Percentiles rank a stretch among this genome's conserved stretches.
phyloP scores from a whole-genome alignment of 2,329 filamentous ascomycete species.

The Phialophora expanda region DNA sequence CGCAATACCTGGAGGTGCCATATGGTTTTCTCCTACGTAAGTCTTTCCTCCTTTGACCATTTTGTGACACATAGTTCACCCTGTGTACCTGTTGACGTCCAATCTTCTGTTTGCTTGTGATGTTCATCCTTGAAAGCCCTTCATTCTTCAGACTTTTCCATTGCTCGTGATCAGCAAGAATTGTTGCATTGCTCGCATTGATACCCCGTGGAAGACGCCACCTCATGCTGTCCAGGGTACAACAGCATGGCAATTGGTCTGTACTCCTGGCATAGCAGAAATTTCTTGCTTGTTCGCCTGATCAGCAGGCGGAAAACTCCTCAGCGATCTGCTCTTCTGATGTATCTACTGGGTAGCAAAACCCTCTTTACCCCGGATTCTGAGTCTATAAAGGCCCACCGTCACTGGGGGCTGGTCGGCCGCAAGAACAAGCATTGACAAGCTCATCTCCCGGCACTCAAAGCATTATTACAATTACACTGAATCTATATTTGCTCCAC shows the following conservation, averaged over 20 bases:
- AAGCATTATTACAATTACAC: background rate
- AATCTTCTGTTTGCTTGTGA: slow-evolving; percentile 15
- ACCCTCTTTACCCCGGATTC: slow-evolving; percentile 11
- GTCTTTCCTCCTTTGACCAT: slow-evolving; percentile 23
- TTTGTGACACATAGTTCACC: slow-evolving; percentile 30
- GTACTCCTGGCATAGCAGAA: background rate
- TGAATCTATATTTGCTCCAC: background rate
- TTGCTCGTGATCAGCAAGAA: slow-evolving; percentile 24
- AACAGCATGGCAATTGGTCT: background rate
- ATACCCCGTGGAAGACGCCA: background rate
- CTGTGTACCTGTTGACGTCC: slow-evolving; percentile 14
- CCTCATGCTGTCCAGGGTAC: background rate
- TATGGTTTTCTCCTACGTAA: slow-evolving; percentile 30
- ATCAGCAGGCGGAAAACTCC: slow-evolving; percentile 10
- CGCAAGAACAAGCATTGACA: slow-evolving; percentile 19
- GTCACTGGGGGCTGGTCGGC: slow-evolving; percentile 9
- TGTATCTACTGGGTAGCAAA: slow-evolving; percentile 1
- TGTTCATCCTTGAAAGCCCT: slow-evolving; percentile 4
- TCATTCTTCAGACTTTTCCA: slow-evolving; percentile 22
- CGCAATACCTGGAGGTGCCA: too few relatives aligned
- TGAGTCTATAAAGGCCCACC: slow-evolving; percentile 7
- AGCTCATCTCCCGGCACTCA: background rate
- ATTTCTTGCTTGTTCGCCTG: slow-evolving; percentile 2
- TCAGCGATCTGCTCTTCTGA: slow-evolving; percentile 1
- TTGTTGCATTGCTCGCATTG: slow-evolving; percentile 7